A percentile compares a stretch with the other conserved stretches of the same genome.
These are phyloP conservation scores for Phytophthora palmivora DNA, from an alignment of 352 stramenopile species.

Conservation along the genomic window DNA sequence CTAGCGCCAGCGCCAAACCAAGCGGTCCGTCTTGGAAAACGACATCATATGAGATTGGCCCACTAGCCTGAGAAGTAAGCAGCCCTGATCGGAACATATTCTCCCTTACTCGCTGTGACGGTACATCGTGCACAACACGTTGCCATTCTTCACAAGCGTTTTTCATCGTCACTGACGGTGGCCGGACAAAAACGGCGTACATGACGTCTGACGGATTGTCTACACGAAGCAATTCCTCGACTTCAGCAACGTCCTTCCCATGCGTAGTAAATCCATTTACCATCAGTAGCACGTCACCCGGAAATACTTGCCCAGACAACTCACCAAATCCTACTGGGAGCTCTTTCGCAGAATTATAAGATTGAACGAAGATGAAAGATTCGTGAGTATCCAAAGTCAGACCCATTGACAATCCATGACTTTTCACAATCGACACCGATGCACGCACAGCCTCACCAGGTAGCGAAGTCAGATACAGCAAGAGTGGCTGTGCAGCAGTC, in stretches of 20 bases:
- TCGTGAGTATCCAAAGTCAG: slow-evolving; percentile 47
- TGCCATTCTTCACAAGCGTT: slow-evolving; percentile 35
- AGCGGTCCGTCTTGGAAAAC: slow-evolving; percentile 75
- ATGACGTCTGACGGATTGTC: slow-evolving; percentile 32
- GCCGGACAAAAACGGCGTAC: slow-evolving; percentile 50
- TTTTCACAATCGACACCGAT: slow-evolving; percentile 74
- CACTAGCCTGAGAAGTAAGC: slow-evolving; percentile 12
- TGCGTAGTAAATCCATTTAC: slow-evolving; percentile 43
- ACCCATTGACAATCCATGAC: slow-evolving; percentile 44
- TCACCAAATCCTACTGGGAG: slow-evolving; percentile 55
- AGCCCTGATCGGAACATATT: slow-evolving; percentile 35
- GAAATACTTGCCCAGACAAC: slow-evolving; percentile 68
- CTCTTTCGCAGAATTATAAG: slow-evolving; percentile 35
- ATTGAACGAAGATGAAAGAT: slow-evolving; percentile 58
- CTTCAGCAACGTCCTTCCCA: slow-evolving; percentile 45
- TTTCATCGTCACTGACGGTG: slow-evolving; percentile 53
- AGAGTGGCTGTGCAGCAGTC: slow-evolving; percentile 38
- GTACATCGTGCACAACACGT: slow-evolving; percentile 31
- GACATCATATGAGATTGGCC: slow-evolving; percentile 58
- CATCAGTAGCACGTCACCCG: slow-evolving; percentile 69
- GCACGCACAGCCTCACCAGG: slow-evolving; percentile 61
- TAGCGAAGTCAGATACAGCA: slow-evolving; percentile 54
- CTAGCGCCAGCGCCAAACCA: slow-evolving; percentile 76
- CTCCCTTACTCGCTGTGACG: slow-evolving; percentile 39
- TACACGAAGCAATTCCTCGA: slow-evolving; percentile 42